Conservation (phyloP, 1,284 basidiomycete genomes). For the Bjerkandera adusta region DNA sequence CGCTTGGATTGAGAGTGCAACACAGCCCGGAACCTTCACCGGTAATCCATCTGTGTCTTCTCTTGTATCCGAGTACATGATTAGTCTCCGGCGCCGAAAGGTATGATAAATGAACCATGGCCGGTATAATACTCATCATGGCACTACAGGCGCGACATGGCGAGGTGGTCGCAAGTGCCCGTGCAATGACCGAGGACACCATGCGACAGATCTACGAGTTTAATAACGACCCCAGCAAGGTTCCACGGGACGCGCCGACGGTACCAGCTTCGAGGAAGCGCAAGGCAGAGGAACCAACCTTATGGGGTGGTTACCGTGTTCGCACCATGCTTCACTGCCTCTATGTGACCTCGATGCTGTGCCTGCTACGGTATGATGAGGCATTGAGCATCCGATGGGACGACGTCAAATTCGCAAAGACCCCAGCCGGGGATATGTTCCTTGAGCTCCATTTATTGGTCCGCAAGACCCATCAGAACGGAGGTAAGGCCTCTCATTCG, state of each 20-base stretch:
- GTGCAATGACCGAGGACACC: constrained; percentile 20
- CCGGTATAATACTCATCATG: too few relatives aligned
- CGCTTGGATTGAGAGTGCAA: constrained; percentile 17
- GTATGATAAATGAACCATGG: too few relatives aligned
- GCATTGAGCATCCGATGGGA: constrained; percentile 22
- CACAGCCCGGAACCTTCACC: constrained; percentile 11
- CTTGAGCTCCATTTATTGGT: constrained; percentile 11
- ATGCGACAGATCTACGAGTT: constrained; percentile 20
- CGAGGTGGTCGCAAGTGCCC: constrained; percentile 23
- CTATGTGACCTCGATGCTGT: constrained; percentile 23
- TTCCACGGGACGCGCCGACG: constrained; percentile 4
- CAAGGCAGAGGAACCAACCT: constrained; percentile 10
- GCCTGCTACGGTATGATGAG: constrained; percentile 25
- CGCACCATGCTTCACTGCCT: constrained; percentile 21
- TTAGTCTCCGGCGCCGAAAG: constrained; percentile 20
- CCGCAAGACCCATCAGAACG: constrained; percentile 18
- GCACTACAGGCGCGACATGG: constrained; percentile 11
- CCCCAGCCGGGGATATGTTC: background rate
- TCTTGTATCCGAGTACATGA: constrained; percentile 25
- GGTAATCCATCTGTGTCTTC: constrained; percentile 25
- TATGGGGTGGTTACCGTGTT: constrained; percentile 20
- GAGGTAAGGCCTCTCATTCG: constrained; percentile 9
- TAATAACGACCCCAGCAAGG: constrained; percentile 13
- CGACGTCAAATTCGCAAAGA: constrained; percentile 11
- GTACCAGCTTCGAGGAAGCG: constrained; percentile 5